phyloP scores from a whole-genome alignment of 1,284 basidiomycete species.

The Pholiota adiposa region DNA sequence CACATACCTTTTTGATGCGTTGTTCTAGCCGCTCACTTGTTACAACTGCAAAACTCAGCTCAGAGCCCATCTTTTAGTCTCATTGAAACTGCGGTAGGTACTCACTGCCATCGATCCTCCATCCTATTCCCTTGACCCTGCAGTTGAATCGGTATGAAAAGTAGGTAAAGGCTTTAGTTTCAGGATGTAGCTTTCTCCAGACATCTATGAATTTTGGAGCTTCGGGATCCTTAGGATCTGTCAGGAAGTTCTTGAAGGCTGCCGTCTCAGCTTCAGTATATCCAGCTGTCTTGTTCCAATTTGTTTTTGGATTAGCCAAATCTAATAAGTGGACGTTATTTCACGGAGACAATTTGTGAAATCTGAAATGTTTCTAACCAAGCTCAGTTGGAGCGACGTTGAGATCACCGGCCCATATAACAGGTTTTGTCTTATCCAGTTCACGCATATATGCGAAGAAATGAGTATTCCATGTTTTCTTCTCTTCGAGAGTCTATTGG shows the following conservation, averaged over 20 bases:
- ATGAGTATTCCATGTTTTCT: conserved; percentile 78
- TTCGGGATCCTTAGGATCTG: conserved; percentile 40
- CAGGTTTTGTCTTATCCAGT: conserved; percentile 78
- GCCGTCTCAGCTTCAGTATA: conserved; percentile 82
- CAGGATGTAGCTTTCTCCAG: conserved; percentile 81
- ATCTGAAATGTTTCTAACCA: conserved; percentile 41
- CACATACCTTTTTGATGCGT: conserved; percentile 59
- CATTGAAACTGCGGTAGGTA: conserved; percentile 14
- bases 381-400: conserved; percentile 83
- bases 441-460: conserved; percentile 75
- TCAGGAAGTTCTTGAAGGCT: conserved; percentile 67
- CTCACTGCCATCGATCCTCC: conserved; percentile 88
- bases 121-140: conserved; percentile 81
- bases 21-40: conserved; percentile 68
- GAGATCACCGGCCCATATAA: conserved; percentile 90
- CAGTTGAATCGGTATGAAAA: conserved; percentile 87
- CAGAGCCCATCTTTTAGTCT: background rate
- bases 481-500: conserved; percentile 67
- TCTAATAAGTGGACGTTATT: conserved; percentile 48
- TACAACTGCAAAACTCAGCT: conserved; percentile 55
- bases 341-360: background rate
- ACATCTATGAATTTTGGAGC: conserved; percentile 71
- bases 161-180: conserved; percentile 77
- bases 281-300: conserved; percentile 83
- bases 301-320: conserved; percentile 64